Evolutionary conservation across 768 basidiomycete species (phyloP).

Genomic region (Lactifluus rugatus): DNA sequence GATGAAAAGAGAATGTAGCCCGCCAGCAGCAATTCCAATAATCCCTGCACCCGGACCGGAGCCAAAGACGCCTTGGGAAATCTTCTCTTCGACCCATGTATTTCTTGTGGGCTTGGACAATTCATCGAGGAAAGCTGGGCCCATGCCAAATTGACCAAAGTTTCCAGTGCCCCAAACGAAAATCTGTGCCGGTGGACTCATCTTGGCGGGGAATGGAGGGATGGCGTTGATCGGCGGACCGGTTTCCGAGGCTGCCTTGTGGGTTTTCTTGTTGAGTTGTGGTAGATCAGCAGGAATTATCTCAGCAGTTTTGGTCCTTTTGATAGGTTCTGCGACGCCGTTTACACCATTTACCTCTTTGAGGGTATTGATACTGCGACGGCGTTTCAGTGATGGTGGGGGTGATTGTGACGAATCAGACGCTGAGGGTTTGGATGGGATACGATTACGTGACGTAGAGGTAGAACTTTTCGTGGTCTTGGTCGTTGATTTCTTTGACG

Average conservation of each 20-base stretch:
- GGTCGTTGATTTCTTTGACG: neutral
- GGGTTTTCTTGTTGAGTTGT: neutral
- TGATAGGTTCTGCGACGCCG: neutral
- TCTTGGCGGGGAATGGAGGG: conserved; percentile 45
- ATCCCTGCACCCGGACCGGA: conserved; percentile 60
- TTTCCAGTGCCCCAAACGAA: conserved; percentile 91
- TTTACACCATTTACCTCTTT: conserved; percentile 13
- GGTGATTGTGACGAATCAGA: conserved; percentile 15
- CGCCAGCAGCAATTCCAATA: conserved; percentile 72
- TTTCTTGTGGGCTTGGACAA: conserved; percentile 69
- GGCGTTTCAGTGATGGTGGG: conserved; percentile 14
- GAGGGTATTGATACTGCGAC: conserved; percentile 9
- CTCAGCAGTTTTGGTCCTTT: neutral
- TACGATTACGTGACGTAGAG: neutral
- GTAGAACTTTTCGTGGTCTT: neutral
- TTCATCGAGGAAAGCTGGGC: conserved; percentile 62
- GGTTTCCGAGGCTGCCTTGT: conserved; percentile 8
- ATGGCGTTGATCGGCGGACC: conserved; percentile 41
- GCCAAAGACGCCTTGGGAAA: conserved; percentile 62
- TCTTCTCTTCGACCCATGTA: conserved; percentile 65
- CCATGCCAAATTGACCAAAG: conserved; percentile 93
- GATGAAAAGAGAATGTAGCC: conserved; percentile 81
- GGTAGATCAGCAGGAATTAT: neutral
- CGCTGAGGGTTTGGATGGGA: conserved; percentile 4
- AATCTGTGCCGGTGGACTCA: conserved; percentile 58